These are phyloP conservation scores for Amphirosellinia nigrospora DNA, from an alignment of 495 filamentous ascomycete genomes.

Conservation along the genomic window DNA sequence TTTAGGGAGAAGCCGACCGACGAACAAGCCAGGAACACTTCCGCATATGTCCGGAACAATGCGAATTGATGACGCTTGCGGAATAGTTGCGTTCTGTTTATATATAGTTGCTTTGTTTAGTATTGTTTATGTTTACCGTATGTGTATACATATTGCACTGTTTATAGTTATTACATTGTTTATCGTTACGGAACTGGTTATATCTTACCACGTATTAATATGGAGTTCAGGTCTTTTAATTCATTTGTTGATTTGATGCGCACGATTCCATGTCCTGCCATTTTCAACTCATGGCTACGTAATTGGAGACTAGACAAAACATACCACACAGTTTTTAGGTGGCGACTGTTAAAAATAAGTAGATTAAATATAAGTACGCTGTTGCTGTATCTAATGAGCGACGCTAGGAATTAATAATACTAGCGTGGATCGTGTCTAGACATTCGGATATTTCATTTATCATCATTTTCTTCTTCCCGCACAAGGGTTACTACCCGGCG, in stretches of 20 bases:
- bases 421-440: background rate
- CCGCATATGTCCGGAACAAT: background rate
- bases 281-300: background rate
- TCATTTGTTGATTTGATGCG: background rate
- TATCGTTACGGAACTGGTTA: background rate
- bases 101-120: background rate
- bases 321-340: background rate
- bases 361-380: background rate
- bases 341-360: background rate
- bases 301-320: background rate
- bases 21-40: background rate
- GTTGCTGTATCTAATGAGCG: background rate
- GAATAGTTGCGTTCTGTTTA: background rate
- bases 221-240: background rate
- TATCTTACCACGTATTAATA: background rate
- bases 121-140: background rate
- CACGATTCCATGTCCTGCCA: background rate
- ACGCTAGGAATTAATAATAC: background rate
- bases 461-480: conserved; percentile 22
- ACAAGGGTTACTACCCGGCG: conserved; percentile 24
- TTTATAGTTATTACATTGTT: background rate
- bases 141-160: background rate
- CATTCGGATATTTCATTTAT: conserved; percentile 7
- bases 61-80: background rate
- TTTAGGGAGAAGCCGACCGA: background rate